phyloP scores from a whole-genome alignment of 148 eudicot species.

The Rhododendron mucronatum region DNA sequence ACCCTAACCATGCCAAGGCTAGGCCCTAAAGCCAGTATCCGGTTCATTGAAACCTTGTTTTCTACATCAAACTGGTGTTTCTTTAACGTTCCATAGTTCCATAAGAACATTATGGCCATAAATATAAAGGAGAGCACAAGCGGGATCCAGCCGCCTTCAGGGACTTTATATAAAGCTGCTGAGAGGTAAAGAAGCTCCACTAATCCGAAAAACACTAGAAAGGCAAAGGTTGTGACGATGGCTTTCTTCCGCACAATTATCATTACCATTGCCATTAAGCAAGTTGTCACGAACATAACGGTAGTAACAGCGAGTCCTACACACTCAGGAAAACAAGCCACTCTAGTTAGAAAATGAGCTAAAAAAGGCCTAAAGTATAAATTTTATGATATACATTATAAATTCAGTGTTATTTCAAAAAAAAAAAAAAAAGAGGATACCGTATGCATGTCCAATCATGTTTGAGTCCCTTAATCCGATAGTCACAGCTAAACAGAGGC shows the following conservation, averaged over 20 bases:
- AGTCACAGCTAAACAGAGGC: constrained; percentile 63
- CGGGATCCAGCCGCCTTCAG: constrained; percentile 67
- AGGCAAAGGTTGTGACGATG: constrained; percentile 24
- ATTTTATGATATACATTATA: neutral
- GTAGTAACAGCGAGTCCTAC: constrained; percentile 55
- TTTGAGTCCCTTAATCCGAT: constrained; percentile 58
- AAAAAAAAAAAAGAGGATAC: constrained; percentile 18
- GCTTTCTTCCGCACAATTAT: constrained; percentile 51
- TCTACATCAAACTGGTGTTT: constrained; percentile 58
- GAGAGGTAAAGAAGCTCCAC: constrained; percentile 62
- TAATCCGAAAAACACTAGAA: constrained; percentile 48
- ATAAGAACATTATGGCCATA: constrained; percentile 44
- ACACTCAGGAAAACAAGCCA: neutral
- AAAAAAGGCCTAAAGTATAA: neutral
- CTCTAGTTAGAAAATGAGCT: neutral
- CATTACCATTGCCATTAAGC: constrained; percentile 62
- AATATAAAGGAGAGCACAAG: constrained; percentile 46
- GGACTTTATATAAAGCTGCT: constrained; percentile 51
- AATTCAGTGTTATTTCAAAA: neutral
- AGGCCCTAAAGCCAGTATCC: constrained; percentile 22
- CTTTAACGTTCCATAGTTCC: constrained; percentile 65
- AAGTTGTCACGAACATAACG: constrained; percentile 66
- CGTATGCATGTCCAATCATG: constrained; percentile 66
- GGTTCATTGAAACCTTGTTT: constrained; percentile 54
- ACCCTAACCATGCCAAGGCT: constrained; percentile 63